Evolutionary conservation across 352 stramenopile species (phyloP).

Genomic region (Blastocystis sp.): DNA sequence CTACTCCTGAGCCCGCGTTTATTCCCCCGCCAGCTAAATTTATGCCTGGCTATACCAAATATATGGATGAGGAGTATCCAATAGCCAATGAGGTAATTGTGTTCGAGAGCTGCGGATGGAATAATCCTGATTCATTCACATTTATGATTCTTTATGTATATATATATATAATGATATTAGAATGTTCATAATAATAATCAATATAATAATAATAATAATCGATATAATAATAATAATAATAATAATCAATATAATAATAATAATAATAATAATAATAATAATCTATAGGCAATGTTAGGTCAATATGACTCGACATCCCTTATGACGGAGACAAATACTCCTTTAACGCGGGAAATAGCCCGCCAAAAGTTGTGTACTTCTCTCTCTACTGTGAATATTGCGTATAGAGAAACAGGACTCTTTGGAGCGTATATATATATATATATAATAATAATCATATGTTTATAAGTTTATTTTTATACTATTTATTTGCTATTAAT

Average conservation of each 20-base stretch:
- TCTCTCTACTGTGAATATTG: conserved; percentile 97
- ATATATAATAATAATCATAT: too few species aligned
- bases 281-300: conserved; percentile 66
- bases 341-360: conserved; percentile 78
- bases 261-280: too few species aligned
- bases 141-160: conserved; percentile 82
- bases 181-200: too few species aligned
- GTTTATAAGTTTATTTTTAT: too few species aligned
- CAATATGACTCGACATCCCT: conserved; percentile 68
- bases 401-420: conserved; percentile 97
- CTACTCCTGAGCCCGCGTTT: conserved; percentile 37
- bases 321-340: conserved; percentile 76
- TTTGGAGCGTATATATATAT: conserved; percentile 97
- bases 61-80: conserved; percentile 54
- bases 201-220: too few species aligned
- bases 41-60: conserved; percentile 18
- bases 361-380: conserved; percentile 79
- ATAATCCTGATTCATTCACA: conserved; percentile 84
- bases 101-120: conserved; percentile 92
- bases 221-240: too few species aligned
- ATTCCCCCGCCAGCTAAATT: conserved; percentile 30
- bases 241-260: too few species aligned
- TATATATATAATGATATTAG: too few species aligned
- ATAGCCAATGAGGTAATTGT: conserved; percentile 81
- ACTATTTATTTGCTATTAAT: too few species aligned